These are phyloP conservation scores for Diaporthe batatas DNA, from an alignment of 2,329 filamentous ascomycete species.

Conservation along the genomic window DNA sequence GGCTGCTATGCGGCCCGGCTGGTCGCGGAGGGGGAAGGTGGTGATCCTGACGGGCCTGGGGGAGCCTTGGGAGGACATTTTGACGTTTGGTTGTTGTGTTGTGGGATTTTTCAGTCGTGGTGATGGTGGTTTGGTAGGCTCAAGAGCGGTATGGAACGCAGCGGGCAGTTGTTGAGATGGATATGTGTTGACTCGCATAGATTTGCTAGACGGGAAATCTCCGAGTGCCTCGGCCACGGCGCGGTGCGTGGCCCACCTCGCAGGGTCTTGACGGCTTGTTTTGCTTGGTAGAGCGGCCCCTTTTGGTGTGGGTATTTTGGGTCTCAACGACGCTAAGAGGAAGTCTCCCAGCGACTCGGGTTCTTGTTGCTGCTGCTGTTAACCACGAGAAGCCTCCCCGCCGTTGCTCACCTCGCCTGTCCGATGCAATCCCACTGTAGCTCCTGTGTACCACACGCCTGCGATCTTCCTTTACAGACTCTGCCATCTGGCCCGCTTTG, in stretches of 20 bases:
- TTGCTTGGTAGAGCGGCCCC: no score
- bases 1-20: conserved; percentile 8
- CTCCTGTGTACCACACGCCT: neutral
- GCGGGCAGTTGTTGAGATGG: neutral
- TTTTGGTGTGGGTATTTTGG: neutral
- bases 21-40: conserved; percentile 28
- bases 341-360: neutral
- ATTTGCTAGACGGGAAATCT: neutral
- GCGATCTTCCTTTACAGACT: neutral
- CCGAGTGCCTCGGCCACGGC: neutral
- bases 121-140: neutral
- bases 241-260: neutral
- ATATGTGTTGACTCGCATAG: neutral
- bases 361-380: no score
- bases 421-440: neutral
- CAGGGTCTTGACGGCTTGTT: neutral
- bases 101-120: neutral
- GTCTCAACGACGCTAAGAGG: neutral
- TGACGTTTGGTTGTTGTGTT: neutral
- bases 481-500: rapidly evolving
- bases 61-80: conserved; percentile 8
- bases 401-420: neutral
- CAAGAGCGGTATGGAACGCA: no score
- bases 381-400: no score
- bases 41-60: conserved; percentile 36